phyloP scores from a whole-genome alignment of 1,284 basidiomycete genomes.

The Ceratobasidium sp. region DNA sequence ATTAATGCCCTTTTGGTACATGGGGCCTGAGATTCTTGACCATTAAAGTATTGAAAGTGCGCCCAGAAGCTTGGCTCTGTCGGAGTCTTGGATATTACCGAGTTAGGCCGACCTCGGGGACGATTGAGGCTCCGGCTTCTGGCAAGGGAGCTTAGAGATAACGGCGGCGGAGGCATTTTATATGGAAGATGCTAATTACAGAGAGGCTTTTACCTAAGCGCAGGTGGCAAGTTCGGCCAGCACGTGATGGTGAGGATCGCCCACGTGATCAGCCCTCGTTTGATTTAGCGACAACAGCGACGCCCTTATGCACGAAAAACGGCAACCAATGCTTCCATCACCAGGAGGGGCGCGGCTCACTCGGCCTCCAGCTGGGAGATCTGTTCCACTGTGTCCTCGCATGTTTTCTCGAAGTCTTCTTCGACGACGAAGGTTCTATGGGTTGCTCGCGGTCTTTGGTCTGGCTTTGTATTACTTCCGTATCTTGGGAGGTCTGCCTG shows the following conservation, averaged over 20 bases:
- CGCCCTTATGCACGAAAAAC: constrained; percentile 26
- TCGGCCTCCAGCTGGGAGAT: neutral
- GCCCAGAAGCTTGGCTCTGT: constrained; percentile 14
- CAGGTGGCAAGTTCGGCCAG: neutral
- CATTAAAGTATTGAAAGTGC: constrained; percentile 32
- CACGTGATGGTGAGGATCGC: neutral
- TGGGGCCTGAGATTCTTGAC: constrained; percentile 18
- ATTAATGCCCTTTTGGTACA: constrained; percentile 34
- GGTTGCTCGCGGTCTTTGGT: constrained; percentile 25
- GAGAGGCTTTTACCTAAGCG: constrained; percentile 12
- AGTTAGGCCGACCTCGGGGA: constrained; percentile 33
- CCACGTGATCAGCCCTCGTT: constrained; percentile 8
- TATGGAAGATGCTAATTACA: constrained; percentile 17
- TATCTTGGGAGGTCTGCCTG: neutral
- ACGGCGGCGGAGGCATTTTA: constrained; percentile 44
- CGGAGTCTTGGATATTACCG: constrained; percentile 11
- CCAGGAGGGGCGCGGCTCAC: constrained; percentile 33
- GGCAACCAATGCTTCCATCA: constrained; percentile 31
- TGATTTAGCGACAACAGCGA: neutral
- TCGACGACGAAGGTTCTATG: constrained; percentile 42
- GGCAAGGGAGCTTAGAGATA: constrained; percentile 39
- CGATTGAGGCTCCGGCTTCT: constrained; percentile 27
- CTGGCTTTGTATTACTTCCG: constrained; percentile 42
- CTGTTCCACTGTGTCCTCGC: constrained; percentile 9
- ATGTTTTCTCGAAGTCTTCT: constrained; percentile 42